Base-by-base conservation (phyloP, 768 basidiomycete genomes). In the Naematelia aurantialba region DNA sequence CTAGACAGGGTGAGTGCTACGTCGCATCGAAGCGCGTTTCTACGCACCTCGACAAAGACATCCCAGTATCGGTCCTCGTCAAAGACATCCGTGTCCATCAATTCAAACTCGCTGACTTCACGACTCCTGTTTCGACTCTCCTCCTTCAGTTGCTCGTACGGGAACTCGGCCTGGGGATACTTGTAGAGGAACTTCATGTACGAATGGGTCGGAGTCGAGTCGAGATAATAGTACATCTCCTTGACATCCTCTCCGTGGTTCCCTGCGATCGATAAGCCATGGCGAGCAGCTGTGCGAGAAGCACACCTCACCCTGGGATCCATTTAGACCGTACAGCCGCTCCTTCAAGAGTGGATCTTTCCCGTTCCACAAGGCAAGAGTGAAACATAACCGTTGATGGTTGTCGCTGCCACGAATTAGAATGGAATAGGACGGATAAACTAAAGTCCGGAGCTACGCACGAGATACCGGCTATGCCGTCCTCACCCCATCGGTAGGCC, bases 151-250 rank as follows among this genome's bases (percentile, higher is more conserved):
- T 94, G 85, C 71, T 98, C 93, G 78, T 99, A 99, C 1, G 96
- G 96, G 78, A 83, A 99, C 30, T 82, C 81, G 68, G 85, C 81
- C 76, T 99, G 96, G 12, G 96, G 93, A 68, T 99, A 99, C 77
- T 99, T 99, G 84, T 99, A 99, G 57, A 97, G 80, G 78, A 90
- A 97, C 78, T 99, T 99, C 96, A 99, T 98, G 83, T 98, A 99
- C 4, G 93, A 96, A 72, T 99, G 96, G 1, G 96, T 97, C 34
- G 96, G 96, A 1, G 96, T 97, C 34, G 91, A 94, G 76, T 98
- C 96, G 61, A 99, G 84, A 78, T 99, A 99, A 76, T 94, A 99
- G 78, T 99, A 99, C 26, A 98, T 80, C 74, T 99, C 96, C 79
- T 98, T 98, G 80, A 94, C 92, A 73, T 99, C 96, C 78, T 99